These are phyloP conservation scores for Exsudoporus frostii DNA, from an alignment of 768 basidiomycete genomes.

Conservation along the genomic window DNA sequence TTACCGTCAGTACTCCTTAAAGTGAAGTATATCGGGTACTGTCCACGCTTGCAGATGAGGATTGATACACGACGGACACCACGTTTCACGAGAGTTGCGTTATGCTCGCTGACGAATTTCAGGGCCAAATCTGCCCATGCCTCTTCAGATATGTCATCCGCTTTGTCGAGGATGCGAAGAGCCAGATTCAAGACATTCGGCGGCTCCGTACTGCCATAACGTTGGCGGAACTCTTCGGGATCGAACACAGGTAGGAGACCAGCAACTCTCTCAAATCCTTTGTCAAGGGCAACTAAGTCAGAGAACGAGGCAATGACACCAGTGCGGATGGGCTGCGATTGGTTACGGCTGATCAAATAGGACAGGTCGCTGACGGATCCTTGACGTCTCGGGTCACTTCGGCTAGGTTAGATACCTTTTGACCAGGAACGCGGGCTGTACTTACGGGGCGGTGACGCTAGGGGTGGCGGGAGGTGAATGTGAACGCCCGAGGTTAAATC, in stretches of 20 bases:
- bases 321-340: constrained; percentile 84
- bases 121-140: constrained; percentile 73
- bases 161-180: constrained; percentile 80
- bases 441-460: constrained; percentile 42
- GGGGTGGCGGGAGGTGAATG: constrained; percentile 87
- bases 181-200: constrained; percentile 96
- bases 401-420: constrained; percentile 7
- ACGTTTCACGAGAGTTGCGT: constrained; percentile 57
- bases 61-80: constrained; percentile 92
- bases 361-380: constrained; percentile 95
- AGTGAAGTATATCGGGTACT: constrained; percentile 95
- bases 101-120: constrained; percentile 67
- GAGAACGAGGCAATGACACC: constrained; percentile 93
- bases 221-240: constrained; percentile 63
- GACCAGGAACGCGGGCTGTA: not conserved
- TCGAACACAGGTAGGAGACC: constrained; percentile 74
- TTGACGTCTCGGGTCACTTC: constrained; percentile 66
- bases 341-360: constrained; percentile 83
- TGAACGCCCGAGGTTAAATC: constrained; percentile 90
- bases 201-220: constrained; percentile 71
- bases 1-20: constrained; percentile 66
- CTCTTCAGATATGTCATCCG: constrained; percentile 72
- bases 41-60: constrained; percentile 84
- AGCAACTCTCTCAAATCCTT: constrained; percentile 74
- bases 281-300: constrained; percentile 59